Evolutionary conservation across 129 eudicot genomes (phyloP).

Genomic region (carrot (Daucus carota)): DH1_v3.0 NC_030381.2:54459501-54460000

Average conservation of each 20-base stretch:
- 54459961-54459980: neutral
- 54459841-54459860: slow-evolving; percentile 7
- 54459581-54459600: slow-evolving; percentile 9
- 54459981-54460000: neutral
- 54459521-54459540: neutral
- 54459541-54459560: neutral
- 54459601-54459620: too few relatives aligned
- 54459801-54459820: slow-evolving; percentile 18
- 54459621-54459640: slow-evolving; percentile 24
- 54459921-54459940: neutral
- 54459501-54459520: slow-evolving; percentile 19
- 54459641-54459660: slow-evolving; percentile 11
- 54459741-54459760: slow-evolving; percentile 30
- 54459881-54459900: slow-evolving; percentile 19
- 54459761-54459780: slow-evolving; percentile 25
- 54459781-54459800: slow-evolving; percentile 25
- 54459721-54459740: slow-evolving; percentile 35
- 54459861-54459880: slow-evolving; percentile 18
- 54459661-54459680: slow-evolving; percentile 38
- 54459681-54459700: slow-evolving; percentile 37
- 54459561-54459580: neutral
- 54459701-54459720: slow-evolving; percentile 1
- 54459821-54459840: neutral
- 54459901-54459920: neutral
- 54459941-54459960: neutral